Percentiles rank a stretch among this genome's conserved stretches.
Conservation (phyloP, 2,329 filamentous ascomycete genomes). For the Chalaropsis thielavioides region DNA sequence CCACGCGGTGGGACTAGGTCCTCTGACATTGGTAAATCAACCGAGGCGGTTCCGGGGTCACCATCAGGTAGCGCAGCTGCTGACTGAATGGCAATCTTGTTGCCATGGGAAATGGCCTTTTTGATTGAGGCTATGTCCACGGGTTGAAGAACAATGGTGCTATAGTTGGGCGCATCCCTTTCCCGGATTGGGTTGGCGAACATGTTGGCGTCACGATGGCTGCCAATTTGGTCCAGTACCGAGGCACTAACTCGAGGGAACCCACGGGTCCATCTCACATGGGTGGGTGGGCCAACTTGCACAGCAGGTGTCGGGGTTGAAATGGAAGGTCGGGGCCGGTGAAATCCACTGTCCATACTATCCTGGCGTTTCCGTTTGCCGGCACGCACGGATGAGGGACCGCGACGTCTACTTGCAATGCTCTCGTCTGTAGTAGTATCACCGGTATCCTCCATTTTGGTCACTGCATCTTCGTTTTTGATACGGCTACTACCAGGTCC, state of each 20-base stretch:
- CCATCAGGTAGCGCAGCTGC: constrained; percentile 45
- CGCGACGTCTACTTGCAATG: constrained; percentile 27
- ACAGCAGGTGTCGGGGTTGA: constrained; percentile 27
- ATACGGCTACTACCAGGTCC: constrained; percentile 27
- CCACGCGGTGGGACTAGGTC: constrained; percentile 74
- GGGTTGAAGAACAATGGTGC: constrained; percentile 56
- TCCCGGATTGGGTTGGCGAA: constrained; percentile 64
- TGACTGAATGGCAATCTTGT: constrained; percentile 46
- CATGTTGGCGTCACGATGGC: constrained; percentile 64
- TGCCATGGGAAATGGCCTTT: constrained; percentile 59
- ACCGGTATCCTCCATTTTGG: constrained; percentile 39
- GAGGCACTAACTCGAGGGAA: constrained; percentile 59
- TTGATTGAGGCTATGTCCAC: constrained; percentile 69
- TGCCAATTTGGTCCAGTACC: constrained; percentile 61
- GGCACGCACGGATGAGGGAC: constrained; percentile 28
- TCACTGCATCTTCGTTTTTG: constrained; percentile 46
- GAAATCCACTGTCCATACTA: constrained; percentile 29
- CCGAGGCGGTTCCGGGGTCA: constrained; percentile 40
- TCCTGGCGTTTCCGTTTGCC: constrained; percentile 39
- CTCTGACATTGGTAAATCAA: constrained; percentile 54
- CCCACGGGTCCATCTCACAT: constrained; percentile 62
- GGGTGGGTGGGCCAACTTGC: constrained; percentile 36
- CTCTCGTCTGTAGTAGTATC: constrained; percentile 44
- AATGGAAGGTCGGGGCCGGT: constrained; percentile 25
- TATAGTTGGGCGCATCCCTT: constrained; percentile 61